Evolutionary conservation across 2,329 filamentous ascomycete genomes (phyloP), one percentile per base, ranked within the genome.

Genomic region (Aaosphaeria arxii): DNA sequence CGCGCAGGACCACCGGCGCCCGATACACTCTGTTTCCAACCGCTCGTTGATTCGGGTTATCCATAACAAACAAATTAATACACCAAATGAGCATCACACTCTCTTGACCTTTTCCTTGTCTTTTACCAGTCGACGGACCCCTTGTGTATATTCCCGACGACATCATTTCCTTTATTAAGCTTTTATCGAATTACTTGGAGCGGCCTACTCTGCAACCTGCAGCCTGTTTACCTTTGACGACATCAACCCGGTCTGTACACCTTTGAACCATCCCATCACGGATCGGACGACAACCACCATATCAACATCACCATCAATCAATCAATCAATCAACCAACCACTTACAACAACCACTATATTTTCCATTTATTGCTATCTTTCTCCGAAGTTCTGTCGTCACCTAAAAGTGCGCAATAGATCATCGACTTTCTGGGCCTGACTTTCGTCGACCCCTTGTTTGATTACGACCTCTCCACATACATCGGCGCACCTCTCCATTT

Each of bases 41-140:
- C 57, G 63, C 66, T 70, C 68, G 67, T 68, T 70, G 67, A 69
- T 53, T 55, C 67, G 65, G 62, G 65, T 63, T 61, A 62, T 68
- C 63, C 58, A 59, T 64, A 67, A 55, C 58, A 56, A 64, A 62
- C 65, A 56, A 64, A 62, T 65, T 71, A 70, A 71, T 71, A 65
- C 62, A 54, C 56, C 67, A 64, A 69, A 71, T 74, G 72, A 71
- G 65, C 64, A 70, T 59, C 57, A 73, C 71, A 71, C 62, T 73
- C 71, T 68, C 67, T 72, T 67, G 58, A 62, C 41, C 50, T 50
- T 72, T 72, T 71, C 64, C 61, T 73, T 72, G 60, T 58, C 60
- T 66, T 52, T 68, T 69, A 57, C 58, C 48, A 51, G 62, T 66
- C 65, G 58, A 63, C 66, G 67, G 63, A 66, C 47, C 58, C 47